Percentiles rank a stretch among this genome's conserved stretches.
Conservation (phyloP, 495 filamentous ascomycete genomes). For the Tuber aestivum region DNA sequence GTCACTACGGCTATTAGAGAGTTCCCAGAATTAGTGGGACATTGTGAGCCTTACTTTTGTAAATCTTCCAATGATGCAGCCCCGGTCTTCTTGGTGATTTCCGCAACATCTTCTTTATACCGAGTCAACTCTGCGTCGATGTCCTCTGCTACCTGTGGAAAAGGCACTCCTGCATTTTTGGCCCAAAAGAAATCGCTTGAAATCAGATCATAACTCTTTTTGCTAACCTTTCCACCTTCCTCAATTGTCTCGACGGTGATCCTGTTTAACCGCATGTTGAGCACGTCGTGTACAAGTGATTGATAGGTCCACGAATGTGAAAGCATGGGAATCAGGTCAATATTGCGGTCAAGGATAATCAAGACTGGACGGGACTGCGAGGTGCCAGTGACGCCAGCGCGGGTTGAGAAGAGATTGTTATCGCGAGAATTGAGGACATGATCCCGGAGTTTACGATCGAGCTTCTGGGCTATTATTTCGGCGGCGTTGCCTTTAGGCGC, state of each 20-base stretch:
- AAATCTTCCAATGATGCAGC: slow-evolving; percentile 89
- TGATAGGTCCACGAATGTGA: slow-evolving; percentile 99
- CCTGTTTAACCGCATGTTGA: slow-evolving; percentile 90
- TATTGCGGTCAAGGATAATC: slow-evolving; percentile 71
- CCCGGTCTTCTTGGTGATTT: slow-evolving; percentile 91
- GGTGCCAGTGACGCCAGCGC: slow-evolving; percentile 17
- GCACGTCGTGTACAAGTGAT: slow-evolving; percentile 88
- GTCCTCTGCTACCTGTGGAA: slow-evolving; percentile 94
- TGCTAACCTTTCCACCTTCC: slow-evolving; percentile 59
- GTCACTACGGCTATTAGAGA: slow-evolving; percentile 47
- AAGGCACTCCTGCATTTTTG: slow-evolving; percentile 84
- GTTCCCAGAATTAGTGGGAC: slow-evolving; percentile 6
- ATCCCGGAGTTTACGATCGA: slow-evolving; percentile 92
- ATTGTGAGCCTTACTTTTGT: slow-evolving; percentile 51
- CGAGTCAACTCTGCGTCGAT: slow-evolving; percentile 86
- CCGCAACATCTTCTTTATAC: slow-evolving; percentile 92
- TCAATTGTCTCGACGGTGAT: slow-evolving; percentile 87
- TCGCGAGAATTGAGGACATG: slow-evolving; percentile 97
- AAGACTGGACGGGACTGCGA: slow-evolving; percentile 45
- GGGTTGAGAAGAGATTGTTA: slow-evolving; percentile 42
- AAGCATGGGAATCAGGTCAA: slow-evolving; percentile 96
- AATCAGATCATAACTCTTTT: slow-evolving; percentile 82
- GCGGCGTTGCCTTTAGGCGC: slow-evolving; percentile 88
- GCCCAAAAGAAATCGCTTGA: slow-evolving; percentile 96
- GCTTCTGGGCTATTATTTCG: slow-evolving; percentile 85